Conservation (phyloP, 192 early-diverging fungal genomes). For the Podila horticola region DNA sequence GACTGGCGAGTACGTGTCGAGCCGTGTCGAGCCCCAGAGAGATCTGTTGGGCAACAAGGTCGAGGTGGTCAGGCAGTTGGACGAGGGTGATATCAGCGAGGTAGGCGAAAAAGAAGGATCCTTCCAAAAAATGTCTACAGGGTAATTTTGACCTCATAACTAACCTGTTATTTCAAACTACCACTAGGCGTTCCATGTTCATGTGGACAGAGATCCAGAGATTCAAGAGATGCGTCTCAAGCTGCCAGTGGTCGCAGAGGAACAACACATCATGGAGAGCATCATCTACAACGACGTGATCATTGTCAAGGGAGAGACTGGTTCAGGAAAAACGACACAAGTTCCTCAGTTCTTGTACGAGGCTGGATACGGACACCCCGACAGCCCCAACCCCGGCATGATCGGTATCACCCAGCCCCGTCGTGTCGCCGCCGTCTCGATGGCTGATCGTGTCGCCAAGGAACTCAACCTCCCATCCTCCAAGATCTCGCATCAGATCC, state of each 20-base stretch:
- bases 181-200: slow-evolving; percentile 72
- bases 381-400: slow-evolving; percentile 85
- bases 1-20: slow-evolving; percentile 34
- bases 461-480: slow-evolving; percentile 84
- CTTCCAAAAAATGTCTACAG: no score
- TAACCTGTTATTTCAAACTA: background rate
- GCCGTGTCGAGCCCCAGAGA: slow-evolving; percentile 36
- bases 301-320: slow-evolving; percentile 98
- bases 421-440: slow-evolving; percentile 95
- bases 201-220: slow-evolving; percentile 76
- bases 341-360: slow-evolving; percentile 98
- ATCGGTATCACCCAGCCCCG: slow-evolving; percentile 99
- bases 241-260: slow-evolving; percentile 93
- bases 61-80: slow-evolving; percentile 23
- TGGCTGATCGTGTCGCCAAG: slow-evolving; percentile 93
- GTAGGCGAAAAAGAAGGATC: slow-evolving; percentile 1
- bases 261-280: slow-evolving; percentile 98
- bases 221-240: slow-evolving; percentile 81
- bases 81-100: slow-evolving; percentile 24
- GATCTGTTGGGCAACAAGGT: slow-evolving; percentile 35
- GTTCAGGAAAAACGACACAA: slow-evolving; percentile 97
- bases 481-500: slow-evolving; percentile 85
- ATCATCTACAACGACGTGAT: slow-evolving; percentile 87
- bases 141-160: background rate
- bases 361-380: slow-evolving; percentile 94